Percentiles rank a stretch among this genome's conserved stretches.
phyloP scores from a whole-genome alignment of 2,329 filamentous ascomycete genomes.

The Pseudofabraea citricarpa region DNA sequence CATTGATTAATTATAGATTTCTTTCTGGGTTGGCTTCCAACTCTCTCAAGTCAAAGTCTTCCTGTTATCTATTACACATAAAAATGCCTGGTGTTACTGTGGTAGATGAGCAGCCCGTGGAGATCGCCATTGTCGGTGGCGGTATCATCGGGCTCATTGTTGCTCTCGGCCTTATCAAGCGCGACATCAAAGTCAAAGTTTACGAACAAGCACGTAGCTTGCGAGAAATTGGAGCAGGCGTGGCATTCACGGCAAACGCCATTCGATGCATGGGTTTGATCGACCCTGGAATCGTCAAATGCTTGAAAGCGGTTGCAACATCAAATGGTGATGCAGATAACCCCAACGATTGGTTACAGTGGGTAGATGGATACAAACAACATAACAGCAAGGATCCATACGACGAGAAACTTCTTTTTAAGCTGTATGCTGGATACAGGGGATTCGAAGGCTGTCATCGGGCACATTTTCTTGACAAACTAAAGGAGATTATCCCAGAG shows the following conservation, averaged over 20 bases:
- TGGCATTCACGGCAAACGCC: conserved; percentile 50
- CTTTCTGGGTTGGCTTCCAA: too few species aligned
- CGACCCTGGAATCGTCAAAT: conserved; percentile 29
- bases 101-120: too few species aligned
- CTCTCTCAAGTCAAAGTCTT: too few species aligned
- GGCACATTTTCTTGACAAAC: conserved; percentile 34
- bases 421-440: conserved; percentile 1
- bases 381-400: conserved; percentile 4
- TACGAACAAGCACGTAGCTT: conserved; percentile 52
- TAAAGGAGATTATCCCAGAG: conserved; percentile 33
- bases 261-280: conserved; percentile 48
- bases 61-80: too few species aligned
- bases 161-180: conserved; percentile 42
- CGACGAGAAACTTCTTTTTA: conserved; percentile 8
- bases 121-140: conserved; percentile 54
- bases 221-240: conserved; percentile 52
- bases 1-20: too few species aligned
- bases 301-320: conserved; percentile 19
- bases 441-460: conserved; percentile 23
- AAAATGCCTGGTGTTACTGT: too few species aligned
- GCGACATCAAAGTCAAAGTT: conserved; percentile 37
- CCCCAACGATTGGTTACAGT: conserved; percentile 8
- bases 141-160: conserved; percentile 52
- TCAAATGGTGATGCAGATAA: too few species aligned
- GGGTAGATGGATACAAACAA: conserved; percentile 8